phyloP scores from a whole-genome alignment of 371 early-diverging fungal species.

The Mortierella sp. region DNA sequence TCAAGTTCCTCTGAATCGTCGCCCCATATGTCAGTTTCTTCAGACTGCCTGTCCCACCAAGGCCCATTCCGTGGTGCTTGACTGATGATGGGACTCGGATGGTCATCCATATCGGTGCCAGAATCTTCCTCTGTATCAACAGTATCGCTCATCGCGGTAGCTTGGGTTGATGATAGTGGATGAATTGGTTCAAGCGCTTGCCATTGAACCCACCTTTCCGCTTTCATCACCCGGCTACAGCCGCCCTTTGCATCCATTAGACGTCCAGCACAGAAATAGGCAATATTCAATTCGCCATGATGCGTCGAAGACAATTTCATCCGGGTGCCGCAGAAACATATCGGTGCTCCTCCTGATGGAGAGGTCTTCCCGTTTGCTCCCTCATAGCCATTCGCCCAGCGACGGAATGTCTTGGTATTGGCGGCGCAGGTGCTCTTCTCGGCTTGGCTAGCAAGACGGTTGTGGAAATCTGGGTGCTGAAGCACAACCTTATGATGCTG shows the following conservation, averaged over 20 bases:
- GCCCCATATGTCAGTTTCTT: neutral
- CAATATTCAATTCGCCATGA: neutral
- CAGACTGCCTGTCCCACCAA: neutral
- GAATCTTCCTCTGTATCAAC: neutral
- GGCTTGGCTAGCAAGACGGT: slow-evolving; percentile 2
- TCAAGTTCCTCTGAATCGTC: neutral
- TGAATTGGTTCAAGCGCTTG: slow-evolving; percentile 13
- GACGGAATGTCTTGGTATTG: slow-evolving; percentile 11
- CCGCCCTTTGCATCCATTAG: slow-evolving; percentile 8
- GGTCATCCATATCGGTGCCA: neutral
- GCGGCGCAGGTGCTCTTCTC: slow-evolving; percentile 8
- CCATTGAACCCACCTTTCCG: slow-evolving; percentile 11
- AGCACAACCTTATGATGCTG: slow-evolving; percentile 30
- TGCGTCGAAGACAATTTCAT: slow-evolving; percentile 18
- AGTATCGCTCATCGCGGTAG: neutral
- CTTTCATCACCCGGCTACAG: slow-evolving; percentile 16
- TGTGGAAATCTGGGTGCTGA: slow-evolving; percentile 14
- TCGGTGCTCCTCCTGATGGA: slow-evolving; percentile 9
- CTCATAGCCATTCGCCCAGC: slow-evolving; percentile 15
- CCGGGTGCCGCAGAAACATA: slow-evolving; percentile 20
- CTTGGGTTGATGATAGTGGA: neutral
- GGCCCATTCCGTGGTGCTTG: neutral
- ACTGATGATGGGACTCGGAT: neutral
- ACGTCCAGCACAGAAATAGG: slow-evolving; percentile 22
- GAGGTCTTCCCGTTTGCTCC: slow-evolving; percentile 7